Evolutionary conservation across 768 basidiomycete species (phyloP).

Genomic region (Tricholoma bakamatsutake): DNA sequence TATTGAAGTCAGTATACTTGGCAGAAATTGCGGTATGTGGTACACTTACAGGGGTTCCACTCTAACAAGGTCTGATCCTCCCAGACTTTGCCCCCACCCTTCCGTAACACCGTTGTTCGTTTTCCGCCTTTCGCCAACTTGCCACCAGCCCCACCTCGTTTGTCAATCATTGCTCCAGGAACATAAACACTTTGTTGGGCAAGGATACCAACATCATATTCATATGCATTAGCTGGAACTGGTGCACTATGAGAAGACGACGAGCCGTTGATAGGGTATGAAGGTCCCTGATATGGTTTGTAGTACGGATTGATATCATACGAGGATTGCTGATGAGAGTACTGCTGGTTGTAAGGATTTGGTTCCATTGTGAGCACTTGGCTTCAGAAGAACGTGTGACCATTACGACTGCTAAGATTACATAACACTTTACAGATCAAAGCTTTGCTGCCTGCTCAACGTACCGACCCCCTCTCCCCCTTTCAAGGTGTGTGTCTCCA

Average conservation of each 20-base stretch:
- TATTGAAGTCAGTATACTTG: conserved; percentile 9
- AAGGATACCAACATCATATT: conserved; percentile 87
- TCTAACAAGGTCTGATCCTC: conserved; percentile 96
- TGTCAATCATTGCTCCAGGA: conserved; percentile 86
- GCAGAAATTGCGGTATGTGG: background rate
- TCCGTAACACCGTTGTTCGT: conserved; percentile 87
- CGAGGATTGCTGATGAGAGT: conserved; percentile 35
- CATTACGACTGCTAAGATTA: too few species aligned
- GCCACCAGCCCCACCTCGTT: conserved; percentile 78
- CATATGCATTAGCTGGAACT: conserved; percentile 85
- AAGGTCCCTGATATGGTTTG: conserved; percentile 73
- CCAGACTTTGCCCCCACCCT: conserved; percentile 96
- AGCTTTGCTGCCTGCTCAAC: conserved; percentile 15
- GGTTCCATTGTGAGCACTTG: conserved; percentile 41
- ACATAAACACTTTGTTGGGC: conserved; percentile 92
- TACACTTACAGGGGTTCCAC: conserved; percentile 92
- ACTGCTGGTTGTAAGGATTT: conserved; percentile 42
- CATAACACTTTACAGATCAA: background rate
- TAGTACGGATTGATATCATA: conserved; percentile 77
- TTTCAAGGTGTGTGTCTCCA: conserved; percentile 35
- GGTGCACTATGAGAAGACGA: conserved; percentile 66
- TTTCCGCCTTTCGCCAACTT: conserved; percentile 88
- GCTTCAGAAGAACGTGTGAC: too few species aligned
- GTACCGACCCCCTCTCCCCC: conserved; percentile 24
- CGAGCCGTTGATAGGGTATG: conserved; percentile 58